These are phyloP conservation scores for Sanguinoderma infundibulare DNA, from an alignment of 1,284 basidiomycete genomes.

Conservation along the genomic window DNA sequence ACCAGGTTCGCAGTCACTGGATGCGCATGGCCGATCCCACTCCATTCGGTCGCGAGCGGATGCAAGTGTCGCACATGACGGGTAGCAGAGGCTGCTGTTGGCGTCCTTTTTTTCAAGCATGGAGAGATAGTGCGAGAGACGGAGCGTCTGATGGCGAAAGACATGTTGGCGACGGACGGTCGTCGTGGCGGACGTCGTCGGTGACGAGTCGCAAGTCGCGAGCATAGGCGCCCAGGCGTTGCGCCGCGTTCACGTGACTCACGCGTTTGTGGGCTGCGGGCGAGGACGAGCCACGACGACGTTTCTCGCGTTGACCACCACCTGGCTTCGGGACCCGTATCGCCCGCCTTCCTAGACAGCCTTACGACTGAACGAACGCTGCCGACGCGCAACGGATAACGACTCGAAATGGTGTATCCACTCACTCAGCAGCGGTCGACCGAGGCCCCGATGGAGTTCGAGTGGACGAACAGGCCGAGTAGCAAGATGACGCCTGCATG, in stretches of 20 bases:
- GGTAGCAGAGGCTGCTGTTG: conserved; percentile 21
- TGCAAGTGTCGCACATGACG: conserved; percentile 42
- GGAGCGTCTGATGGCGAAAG: conserved; percentile 18
- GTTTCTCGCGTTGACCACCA: conserved; percentile 20
- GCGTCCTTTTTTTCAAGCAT: background rate
- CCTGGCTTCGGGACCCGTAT: background rate
- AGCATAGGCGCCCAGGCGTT: conserved; percentile 11
- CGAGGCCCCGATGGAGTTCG: conserved; percentile 84
- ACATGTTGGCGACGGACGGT: conserved; percentile 3
- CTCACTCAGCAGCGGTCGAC: conserved; percentile 53
- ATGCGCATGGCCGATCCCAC: conserved; percentile 16
- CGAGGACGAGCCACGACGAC: conserved; percentile 19
- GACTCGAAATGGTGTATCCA: conserved; percentile 21
- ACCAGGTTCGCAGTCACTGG: conserved; percentile 51
- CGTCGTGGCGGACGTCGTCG: background rate
- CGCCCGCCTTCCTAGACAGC: background rate
- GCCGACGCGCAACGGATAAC: background rate
- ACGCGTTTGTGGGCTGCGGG: conserved; percentile 30
- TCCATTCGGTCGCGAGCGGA: conserved; percentile 21
- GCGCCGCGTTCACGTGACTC: conserved; percentile 35
- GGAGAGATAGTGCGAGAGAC: conserved; percentile 8
- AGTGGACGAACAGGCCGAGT: conserved; percentile 61
- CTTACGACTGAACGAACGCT: background rate
- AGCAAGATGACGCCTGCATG: conserved; percentile 59
- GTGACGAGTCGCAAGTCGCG: background rate